Evolutionary conservation across 2,329 filamentous ascomycete genomes (phyloP).

Genomic region (Nothophaeocryptopus gaeumannii): DNA sequence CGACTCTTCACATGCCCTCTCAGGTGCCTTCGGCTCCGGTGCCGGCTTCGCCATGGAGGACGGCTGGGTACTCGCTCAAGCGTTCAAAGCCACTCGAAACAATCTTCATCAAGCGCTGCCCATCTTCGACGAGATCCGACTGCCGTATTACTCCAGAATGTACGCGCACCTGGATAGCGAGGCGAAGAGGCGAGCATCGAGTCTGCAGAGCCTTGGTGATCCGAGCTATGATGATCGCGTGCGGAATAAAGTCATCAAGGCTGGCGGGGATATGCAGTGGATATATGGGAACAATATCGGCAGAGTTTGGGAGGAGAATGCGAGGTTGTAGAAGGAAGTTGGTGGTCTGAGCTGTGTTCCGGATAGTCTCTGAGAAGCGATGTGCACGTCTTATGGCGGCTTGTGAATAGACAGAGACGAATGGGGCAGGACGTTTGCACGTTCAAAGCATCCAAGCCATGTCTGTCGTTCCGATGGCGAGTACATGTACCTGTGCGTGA

Average conservation of each 20-base stretch:
- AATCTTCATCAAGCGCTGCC: conserved; percentile 31
- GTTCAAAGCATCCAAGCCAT: too few species aligned
- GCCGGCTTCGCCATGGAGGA: conserved; percentile 49
- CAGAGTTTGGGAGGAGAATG: conserved; percentile 16
- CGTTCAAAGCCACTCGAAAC: conserved; percentile 22
- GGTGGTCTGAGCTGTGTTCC: too few species aligned
- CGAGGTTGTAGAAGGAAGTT: too few species aligned
- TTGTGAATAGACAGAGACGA: too few species aligned
- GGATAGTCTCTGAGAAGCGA: too few species aligned
- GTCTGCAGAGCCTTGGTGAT: conserved; percentile 29
- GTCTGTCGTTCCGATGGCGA: too few species aligned
- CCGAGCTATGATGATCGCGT: conserved; percentile 17
- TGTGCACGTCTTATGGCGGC: too few species aligned
- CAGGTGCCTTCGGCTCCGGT: conserved; percentile 41
- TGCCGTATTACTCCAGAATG: conserved; percentile 44
- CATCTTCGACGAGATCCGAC: conserved; percentile 41
- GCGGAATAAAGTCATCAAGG: conserved; percentile 13
- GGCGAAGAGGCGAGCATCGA: conserved; percentile 23
- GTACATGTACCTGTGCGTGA: too few species aligned
- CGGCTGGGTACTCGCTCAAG: conserved; percentile 44
- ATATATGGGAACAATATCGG: conserved; percentile 45
- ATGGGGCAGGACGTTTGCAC: too few species aligned
- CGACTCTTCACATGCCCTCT: conserved; percentile 52
- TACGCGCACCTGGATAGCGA: conserved; percentile 33
- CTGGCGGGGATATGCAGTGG: conserved; percentile 37